Conservation (phyloP, 352 stramenopile genomes). For the Phytophthora boehmeriae region DNA sequence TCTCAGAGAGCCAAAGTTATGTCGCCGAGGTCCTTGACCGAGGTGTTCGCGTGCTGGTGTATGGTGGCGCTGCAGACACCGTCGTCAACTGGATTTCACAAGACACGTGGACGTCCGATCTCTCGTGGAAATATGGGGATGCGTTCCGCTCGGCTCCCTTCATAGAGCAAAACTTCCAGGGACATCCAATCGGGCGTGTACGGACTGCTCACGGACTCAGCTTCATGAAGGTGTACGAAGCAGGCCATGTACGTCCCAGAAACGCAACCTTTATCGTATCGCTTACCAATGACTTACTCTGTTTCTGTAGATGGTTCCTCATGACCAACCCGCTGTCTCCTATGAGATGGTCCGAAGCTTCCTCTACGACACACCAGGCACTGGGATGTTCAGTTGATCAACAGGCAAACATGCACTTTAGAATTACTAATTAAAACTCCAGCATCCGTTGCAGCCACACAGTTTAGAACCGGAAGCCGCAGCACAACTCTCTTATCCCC, state of each 20-base stretch:
- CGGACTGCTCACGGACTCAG: conserved; percentile 57
- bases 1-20: conserved; percentile 59
- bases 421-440: conserved; percentile 32
- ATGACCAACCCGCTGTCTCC: conserved; percentile 60
- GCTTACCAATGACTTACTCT: neutral
- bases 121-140: conserved; percentile 49
- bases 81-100: conserved; percentile 77
- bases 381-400: conserved; percentile 42
- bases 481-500: conserved; percentile 9
- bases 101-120: conserved; percentile 60
- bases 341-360: conserved; percentile 62
- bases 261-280: neutral
- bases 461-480: neutral
- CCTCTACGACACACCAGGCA: conserved; percentile 24
- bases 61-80: conserved; percentile 70
- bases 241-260: conserved; percentile 69
- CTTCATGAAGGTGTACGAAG: conserved; percentile 67
- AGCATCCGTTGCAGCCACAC: neutral
- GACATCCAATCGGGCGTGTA: conserved; percentile 39
- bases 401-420: conserved; percentile 32
- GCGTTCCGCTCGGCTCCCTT: conserved; percentile 34
- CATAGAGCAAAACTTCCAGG: conserved; percentile 27
- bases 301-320: conserved; percentile 71
- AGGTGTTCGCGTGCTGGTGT: conserved; percentile 76
- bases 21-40: conserved; percentile 55